Evolutionary conservation across 2,329 filamentous ascomycete genomes (phyloP).

Genomic region (Fusarium lyarnte): DNA sequence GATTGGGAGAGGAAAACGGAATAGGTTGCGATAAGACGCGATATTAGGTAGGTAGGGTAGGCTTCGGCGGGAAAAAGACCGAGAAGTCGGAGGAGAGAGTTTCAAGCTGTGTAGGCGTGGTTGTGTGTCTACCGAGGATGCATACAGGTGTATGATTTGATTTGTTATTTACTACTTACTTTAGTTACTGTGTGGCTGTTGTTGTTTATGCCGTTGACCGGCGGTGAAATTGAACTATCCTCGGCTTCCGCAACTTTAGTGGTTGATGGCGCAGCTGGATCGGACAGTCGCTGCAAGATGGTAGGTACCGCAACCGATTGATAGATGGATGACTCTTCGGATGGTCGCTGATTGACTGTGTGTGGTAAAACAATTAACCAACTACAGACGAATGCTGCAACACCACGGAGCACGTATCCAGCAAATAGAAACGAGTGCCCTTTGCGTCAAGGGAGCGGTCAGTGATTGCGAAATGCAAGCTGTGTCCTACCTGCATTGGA

Average conservation of each 20-base stretch:
- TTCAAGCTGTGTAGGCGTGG: not conserved
- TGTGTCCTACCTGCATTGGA: constrained; percentile 22
- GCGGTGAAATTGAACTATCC: constrained; percentile 25
- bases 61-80: not conserved
- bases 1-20: constrained; percentile 18
- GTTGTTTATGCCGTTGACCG: constrained; percentile 20
- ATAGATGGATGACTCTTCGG: constrained; percentile 14
- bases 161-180: not conserved
- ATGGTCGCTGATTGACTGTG: not conserved
- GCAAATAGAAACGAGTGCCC: constrained; percentile 21
- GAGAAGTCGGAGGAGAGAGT: not conserved
- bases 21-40: constrained; percentile 7
- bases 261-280: constrained; percentile 14
- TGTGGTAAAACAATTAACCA: constrained; percentile 20
- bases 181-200: not conserved
- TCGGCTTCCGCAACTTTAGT: constrained; percentile 11
- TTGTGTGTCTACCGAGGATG: constrained; percentile 7
- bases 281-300: constrained; percentile 28
- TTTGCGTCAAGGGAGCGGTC: constrained; percentile 27
- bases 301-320: constrained; percentile 12
- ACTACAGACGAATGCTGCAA: constrained; percentile 9
- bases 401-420: constrained; percentile 15
- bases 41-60: constrained; percentile 1
- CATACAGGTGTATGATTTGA: not conserved
- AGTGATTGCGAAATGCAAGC: constrained; percentile 20